Evolutionary conservation across 108 stramenopile species (phyloP).

Genomic region (Cyclostephanos invisitatus): DNA sequence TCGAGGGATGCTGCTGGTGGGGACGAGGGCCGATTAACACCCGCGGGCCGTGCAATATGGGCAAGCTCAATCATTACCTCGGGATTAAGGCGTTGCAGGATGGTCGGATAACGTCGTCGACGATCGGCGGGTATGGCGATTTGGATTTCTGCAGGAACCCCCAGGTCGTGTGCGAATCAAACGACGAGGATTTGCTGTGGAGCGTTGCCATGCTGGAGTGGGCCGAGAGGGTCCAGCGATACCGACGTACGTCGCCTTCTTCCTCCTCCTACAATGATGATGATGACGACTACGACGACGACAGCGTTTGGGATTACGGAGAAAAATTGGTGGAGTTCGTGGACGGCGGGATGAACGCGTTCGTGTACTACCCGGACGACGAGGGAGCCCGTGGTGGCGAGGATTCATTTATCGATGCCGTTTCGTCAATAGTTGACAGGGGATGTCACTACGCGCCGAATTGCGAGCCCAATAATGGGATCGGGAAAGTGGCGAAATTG

Average conservation of each 20-base stretch:
- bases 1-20: conserved; percentile 45
- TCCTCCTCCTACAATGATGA: not conserved
- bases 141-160: conserved; percentile 18
- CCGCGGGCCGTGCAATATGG: conserved; percentile 31
- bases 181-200: conserved; percentile 40
- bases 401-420: conserved; percentile 20
- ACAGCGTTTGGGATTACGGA: conserved; percentile 25
- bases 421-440: conserved; percentile 24
- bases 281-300: not conserved
- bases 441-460: conserved; percentile 28
- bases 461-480: not conserved
- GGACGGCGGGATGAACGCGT: conserved; percentile 29
- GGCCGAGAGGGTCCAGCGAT: conserved; percentile 34
- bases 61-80: conserved; percentile 39
- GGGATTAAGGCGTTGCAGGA: conserved; percentile 18
- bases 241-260: conserved; percentile 4
- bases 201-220: conserved; percentile 46
- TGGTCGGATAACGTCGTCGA: conserved; percentile 11
- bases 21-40: conserved; percentile 41
- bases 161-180: conserved; percentile 16
- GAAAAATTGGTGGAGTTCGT: conserved; percentile 42
- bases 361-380: conserved; percentile 9
- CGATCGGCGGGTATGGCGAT: conserved; percentile 15
- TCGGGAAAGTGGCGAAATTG: conserved; percentile 16
- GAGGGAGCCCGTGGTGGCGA: not conserved